Conservation (phyloP, 441 rosid species). For the Arabidopsis lyrata region DNA sequence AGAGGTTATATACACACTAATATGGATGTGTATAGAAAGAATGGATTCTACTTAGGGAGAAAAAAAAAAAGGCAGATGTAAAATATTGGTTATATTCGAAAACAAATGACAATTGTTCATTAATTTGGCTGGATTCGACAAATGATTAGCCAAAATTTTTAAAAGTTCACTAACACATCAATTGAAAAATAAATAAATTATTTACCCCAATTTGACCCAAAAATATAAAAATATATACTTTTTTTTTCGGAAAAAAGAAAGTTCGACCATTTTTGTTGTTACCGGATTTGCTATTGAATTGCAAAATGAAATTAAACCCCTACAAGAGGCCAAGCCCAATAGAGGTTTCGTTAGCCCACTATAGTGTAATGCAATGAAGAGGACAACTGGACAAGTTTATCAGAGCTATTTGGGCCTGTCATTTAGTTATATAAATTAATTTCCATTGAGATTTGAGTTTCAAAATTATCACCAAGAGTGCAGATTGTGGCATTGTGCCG, state of each 20-base stretch:
- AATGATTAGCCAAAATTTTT: too few relatives aligned
- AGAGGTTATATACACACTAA: too few relatives aligned
- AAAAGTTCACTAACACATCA: too few relatives aligned
- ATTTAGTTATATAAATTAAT: neutral
- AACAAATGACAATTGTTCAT: too few relatives aligned
- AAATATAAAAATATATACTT: too few relatives aligned
- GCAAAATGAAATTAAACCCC: neutral
- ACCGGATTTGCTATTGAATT: neutral
- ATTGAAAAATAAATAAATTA: too few relatives aligned
- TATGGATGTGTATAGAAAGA: neutral
- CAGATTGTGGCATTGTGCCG: neutral
- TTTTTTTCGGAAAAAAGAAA: neutral
- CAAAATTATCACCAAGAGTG: slow-evolving; percentile 7
- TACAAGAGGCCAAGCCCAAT: neutral
- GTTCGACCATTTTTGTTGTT: neutral
- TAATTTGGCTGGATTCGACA: too few relatives aligned
- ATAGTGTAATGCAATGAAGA: neutral
- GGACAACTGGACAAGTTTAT: neutral
- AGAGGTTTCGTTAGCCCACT: neutral
- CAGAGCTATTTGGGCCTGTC: neutral
- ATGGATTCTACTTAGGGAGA: too few relatives aligned
- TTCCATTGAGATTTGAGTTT: neutral
- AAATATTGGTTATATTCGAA: too few relatives aligned
- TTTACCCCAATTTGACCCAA: too few relatives aligned
- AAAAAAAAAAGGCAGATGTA: too few relatives aligned